phyloP scores from a whole-genome alignment of 768 basidiomycete genomes.

The Mycena capillaripes region DNA sequence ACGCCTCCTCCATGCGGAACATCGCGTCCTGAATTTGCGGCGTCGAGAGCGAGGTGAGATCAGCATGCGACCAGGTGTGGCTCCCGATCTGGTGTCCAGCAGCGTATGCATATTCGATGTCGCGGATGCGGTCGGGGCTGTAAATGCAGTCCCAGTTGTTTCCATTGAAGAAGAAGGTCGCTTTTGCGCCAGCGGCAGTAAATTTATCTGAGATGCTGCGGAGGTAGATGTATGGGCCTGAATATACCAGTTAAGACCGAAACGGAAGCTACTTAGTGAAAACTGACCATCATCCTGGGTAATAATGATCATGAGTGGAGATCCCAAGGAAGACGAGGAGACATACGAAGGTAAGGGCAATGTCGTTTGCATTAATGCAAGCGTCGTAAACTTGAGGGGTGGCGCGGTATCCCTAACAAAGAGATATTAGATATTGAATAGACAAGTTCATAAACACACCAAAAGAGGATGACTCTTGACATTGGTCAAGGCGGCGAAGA shows the following conservation, averaged over 20 bases:
- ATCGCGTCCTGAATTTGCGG: neutral
- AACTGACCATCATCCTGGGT: neutral
- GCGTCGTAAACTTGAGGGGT: neutral
- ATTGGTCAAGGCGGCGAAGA: neutral
- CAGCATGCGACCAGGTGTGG: neutral
- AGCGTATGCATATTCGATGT: neutral
- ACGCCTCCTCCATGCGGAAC: too few relatives aligned
- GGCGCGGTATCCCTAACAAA: neutral
- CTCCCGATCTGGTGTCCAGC: neutral
- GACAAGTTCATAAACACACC: neutral
- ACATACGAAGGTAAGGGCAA: neutral
- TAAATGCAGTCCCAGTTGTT: conserved; percentile 1
- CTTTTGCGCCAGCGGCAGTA: neutral
- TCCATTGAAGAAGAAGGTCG: neutral
- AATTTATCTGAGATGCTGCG: neutral
- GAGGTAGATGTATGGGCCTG: neutral
- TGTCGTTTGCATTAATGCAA: neutral
- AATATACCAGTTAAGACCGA: neutral
- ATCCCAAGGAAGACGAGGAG: neutral
- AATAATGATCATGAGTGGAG: neutral
- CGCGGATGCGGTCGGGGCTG: neutral
- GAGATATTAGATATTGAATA: neutral
- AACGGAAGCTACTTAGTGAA: neutral
- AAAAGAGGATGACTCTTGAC: neutral
- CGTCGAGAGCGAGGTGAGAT: neutral